Conservation (phyloP, 495 filamentous ascomycete genomes). For the Podospora didyma region DNA sequence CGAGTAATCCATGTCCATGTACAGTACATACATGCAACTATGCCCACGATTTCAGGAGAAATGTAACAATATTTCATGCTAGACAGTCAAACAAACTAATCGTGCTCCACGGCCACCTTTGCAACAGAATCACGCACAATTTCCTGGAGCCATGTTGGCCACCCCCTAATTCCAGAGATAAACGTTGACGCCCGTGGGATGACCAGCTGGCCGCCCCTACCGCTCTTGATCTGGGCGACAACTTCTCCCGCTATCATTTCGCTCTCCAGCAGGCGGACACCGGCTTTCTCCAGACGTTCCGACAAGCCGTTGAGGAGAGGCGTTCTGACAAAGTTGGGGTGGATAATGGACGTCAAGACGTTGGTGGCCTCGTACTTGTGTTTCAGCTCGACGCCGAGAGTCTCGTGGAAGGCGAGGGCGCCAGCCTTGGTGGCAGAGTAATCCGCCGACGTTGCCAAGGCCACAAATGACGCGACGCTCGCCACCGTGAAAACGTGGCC, state of each 20-base stretch:
- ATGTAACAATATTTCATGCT: no score
- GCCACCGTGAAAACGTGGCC: slow-evolving; percentile 69
- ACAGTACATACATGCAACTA: no score
- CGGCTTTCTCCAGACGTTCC: slow-evolving; percentile 41
- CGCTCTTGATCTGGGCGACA: slow-evolving; percentile 49
- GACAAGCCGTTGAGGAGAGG: slow-evolving; percentile 48
- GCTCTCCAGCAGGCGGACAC: slow-evolving; percentile 45
- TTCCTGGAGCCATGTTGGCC: slow-evolving; percentile 39
- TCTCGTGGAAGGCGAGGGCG: slow-evolving; percentile 63
- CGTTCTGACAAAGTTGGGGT: slow-evolving; percentile 57
- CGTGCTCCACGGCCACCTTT: no score
- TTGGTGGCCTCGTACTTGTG: slow-evolving; percentile 54
- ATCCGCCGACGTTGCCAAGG: slow-evolving; percentile 58
- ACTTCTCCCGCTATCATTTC: slow-evolving; percentile 58
- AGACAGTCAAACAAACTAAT: no score
- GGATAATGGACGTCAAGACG: slow-evolving; percentile 59
- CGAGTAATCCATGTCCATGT: no score
- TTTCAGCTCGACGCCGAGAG: slow-evolving; percentile 54
- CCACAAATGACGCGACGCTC: slow-evolving; percentile 51
- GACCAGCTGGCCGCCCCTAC: slow-evolving; percentile 51
- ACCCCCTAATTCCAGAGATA: slow-evolving; percentile 26
- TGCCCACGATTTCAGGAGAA: no score
- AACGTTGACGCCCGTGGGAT: slow-evolving; percentile 35
- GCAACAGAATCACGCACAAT: slow-evolving; percentile 20
- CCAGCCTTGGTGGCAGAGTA: slow-evolving; percentile 64